A percentile compares a stretch with the other conserved stretches of the same genome.
Evolutionary conservation across 371 early-diverging fungal species (phyloP).

Genomic region (Aphelidium insulamus): DNA sequence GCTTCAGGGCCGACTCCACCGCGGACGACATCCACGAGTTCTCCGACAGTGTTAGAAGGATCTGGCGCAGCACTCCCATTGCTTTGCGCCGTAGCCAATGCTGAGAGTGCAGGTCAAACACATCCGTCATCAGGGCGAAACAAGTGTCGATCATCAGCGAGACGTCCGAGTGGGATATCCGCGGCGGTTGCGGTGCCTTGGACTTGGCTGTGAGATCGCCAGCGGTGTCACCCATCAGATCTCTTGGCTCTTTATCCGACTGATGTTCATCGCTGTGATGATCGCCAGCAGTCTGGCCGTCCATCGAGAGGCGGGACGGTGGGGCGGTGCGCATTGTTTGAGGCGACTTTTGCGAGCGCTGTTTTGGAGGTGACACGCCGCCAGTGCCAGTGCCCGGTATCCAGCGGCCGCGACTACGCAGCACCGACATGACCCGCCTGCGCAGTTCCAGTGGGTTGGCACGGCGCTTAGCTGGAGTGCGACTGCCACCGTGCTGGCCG

Average conservation of each 20-base stretch:
- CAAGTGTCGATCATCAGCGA: constrained; percentile 7
- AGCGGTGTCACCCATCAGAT: background rate
- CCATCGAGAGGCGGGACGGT: background rate
- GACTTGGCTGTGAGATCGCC: background rate
- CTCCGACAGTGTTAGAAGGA: constrained; percentile 3
- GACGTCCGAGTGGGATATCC: constrained; percentile 3
- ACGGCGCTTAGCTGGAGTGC: background rate
- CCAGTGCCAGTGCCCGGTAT: background rate
- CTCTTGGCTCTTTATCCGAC: background rate
- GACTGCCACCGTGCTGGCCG: background rate
- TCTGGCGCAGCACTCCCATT: constrained; percentile 3
- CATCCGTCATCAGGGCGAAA: constrained; percentile 6
- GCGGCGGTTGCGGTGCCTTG: too few relatives aligned
- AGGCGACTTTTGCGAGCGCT: background rate
- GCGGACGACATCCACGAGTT: constrained; percentile 2
- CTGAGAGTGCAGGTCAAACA: constrained; percentile 6
- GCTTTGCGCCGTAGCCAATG: constrained; percentile 11
- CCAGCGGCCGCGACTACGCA: background rate
- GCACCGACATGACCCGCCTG: background rate
- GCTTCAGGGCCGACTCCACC: constrained; percentile 1
- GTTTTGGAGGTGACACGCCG: background rate
- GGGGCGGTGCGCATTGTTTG: background rate
- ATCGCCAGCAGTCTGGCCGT: too few relatives aligned
- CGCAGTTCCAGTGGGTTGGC: background rate
- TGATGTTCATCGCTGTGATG: background rate